Percentiles rank a stretch among this genome's conserved stretches.
Conservation (phyloP, 352 stramenopile species). For the Globisporangium carolinianum region DNA sequence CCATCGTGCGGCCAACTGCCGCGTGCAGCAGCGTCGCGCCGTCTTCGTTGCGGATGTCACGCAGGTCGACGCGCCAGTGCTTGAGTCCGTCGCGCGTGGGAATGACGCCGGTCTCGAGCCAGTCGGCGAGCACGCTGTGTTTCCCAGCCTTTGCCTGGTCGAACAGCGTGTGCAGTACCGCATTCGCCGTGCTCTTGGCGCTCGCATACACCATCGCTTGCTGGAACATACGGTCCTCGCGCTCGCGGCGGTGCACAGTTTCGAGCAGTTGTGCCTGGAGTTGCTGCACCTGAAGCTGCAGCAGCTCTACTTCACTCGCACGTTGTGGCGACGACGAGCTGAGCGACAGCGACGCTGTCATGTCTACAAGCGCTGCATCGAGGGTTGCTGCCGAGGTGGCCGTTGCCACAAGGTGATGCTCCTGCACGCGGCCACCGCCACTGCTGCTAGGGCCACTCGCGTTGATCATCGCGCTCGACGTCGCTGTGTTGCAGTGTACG, state of each 20-base stretch:
- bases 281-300: constrained; percentile 45
- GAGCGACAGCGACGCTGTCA: constrained; percentile 1
- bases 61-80: constrained; percentile 65
- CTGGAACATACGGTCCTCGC: constrained; percentile 56
- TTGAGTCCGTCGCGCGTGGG: constrained; percentile 65
- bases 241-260: constrained; percentile 44
- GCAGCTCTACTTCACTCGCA: constrained; percentile 15
- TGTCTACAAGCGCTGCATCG: background rate
- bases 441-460: no score
- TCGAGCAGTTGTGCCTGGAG: constrained; percentile 37
- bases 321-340: constrained; percentile 12
- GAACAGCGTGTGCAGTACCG: constrained; percentile 70
- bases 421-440: no score
- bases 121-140: constrained; percentile 38
- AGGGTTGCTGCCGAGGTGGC: background rate
- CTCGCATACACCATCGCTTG: constrained; percentile 48
- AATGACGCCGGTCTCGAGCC: constrained; percentile 65
- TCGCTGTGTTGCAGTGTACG: no score
- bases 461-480: no score
- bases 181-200: constrained; percentile 70
- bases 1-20: constrained; percentile 58
- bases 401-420: no score
- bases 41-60: constrained; percentile 53
- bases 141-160: constrained; percentile 62
- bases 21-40: constrained; percentile 62